Conservation (phyloP, 78 protist genomes). For the Guillardia theta region DNA sequence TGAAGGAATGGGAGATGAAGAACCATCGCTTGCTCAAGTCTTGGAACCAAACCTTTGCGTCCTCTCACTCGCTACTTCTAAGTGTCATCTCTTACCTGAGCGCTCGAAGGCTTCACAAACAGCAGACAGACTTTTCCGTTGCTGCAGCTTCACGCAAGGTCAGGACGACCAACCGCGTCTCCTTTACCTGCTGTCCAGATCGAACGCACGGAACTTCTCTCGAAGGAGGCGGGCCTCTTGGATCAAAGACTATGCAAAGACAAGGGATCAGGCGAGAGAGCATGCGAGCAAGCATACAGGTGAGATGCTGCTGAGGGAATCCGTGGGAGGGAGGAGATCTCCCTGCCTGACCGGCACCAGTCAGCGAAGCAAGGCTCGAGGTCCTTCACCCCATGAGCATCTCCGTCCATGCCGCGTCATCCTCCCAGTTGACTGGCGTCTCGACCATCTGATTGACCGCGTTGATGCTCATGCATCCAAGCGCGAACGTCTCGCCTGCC, state of each 20-base stretch:
- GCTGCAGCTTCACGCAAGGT: too few species aligned
- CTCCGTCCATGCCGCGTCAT: neutral
- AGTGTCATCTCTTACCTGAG: too few species aligned
- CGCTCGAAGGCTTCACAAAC: too few species aligned
- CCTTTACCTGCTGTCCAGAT: neutral
- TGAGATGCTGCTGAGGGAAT: too few species aligned
- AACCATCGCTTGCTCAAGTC: neutral
- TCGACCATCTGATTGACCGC: neutral
- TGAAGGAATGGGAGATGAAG: neutral
- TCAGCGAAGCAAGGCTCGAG: neutral
- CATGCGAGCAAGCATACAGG: too few species aligned
- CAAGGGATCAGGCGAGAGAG: too few species aligned
- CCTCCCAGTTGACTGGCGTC: neutral
- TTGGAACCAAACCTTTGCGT: neutral
- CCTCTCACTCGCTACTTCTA: too few species aligned
- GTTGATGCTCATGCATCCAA: conserved; percentile 38
- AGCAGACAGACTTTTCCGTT: too few species aligned
- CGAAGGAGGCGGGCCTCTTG: neutral
- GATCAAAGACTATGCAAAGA: too few species aligned
- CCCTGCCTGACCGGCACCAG: neutral
- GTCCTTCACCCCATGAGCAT: neutral
- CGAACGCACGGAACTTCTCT: neutral
- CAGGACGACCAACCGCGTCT: too few species aligned
- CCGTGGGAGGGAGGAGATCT: neutral
- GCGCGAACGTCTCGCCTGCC: neutral